Conservation (phyloP, 371 early-diverging fungal species). For the Mucor velutinosus region DNA sequence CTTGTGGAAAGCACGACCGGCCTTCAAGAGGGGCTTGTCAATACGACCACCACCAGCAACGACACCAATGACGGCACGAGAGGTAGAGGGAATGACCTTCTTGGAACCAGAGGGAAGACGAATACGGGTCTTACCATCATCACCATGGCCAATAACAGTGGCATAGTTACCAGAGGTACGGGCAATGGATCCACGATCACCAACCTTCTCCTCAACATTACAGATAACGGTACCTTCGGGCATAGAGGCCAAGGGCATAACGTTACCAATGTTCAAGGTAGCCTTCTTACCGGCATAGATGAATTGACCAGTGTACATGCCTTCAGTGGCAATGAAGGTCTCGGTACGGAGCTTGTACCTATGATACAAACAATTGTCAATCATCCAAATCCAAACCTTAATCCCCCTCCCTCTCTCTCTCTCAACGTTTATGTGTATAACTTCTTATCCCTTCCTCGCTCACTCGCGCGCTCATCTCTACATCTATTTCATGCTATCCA, state of each 20-base stretch:
- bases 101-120: too few species aligned
- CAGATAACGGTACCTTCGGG: too few species aligned
- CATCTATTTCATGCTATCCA: neutral
- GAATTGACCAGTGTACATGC: conserved; percentile 99
- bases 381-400: conserved; percentile 89
- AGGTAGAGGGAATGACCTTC: too few species aligned
- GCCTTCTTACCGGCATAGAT: too few species aligned
- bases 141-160: conserved; percentile 99
- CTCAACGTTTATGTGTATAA: too few species aligned
- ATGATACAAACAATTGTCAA: conserved; percentile 88
- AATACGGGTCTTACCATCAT: conserved; percentile 96
- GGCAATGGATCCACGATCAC: conserved; percentile 98
- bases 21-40: too few species aligned
- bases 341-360: conserved; percentile 87
- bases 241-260: too few species aligned
- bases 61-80: too few species aligned
- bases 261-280: too few species aligned
- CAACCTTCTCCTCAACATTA: conserved; percentile 89
- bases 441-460: too few species aligned
- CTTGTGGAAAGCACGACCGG: too few species aligned
- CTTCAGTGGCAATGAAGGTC: conserved; percentile 99
- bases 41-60: too few species aligned
- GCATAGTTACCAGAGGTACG: conserved; percentile 99
- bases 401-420: conserved; percentile 9
- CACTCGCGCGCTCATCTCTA: neutral